Percentiles rank a stretch among this genome's conserved stretches.
Evolutionary conservation across 257 asterid species (phyloP).

Genomic region (Echium plantagineum): DNA sequence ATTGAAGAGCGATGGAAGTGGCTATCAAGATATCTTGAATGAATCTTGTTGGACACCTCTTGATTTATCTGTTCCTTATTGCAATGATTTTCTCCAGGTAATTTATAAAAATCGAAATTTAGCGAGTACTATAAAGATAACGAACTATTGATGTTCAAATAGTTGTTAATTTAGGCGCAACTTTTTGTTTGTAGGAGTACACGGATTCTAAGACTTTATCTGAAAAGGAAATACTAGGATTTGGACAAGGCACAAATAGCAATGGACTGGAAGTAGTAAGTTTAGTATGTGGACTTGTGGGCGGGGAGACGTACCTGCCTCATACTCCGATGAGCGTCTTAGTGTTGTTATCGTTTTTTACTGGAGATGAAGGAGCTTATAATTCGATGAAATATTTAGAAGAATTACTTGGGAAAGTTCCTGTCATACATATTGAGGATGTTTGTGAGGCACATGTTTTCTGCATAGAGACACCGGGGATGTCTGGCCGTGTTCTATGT

Average conservation of each 20-base stretch:
- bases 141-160: no score
- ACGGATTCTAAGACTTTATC: background rate
- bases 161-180: no score
- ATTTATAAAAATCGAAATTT: background rate
- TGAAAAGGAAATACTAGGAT: background rate
- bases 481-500: slow-evolving; percentile 20
- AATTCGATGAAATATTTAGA: slow-evolving; percentile 11
- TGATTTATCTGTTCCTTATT: slow-evolving; percentile 4
- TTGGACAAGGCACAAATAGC: background rate
- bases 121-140: no score
- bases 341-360: slow-evolving; percentile 15
- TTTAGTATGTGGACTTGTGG: slow-evolving; percentile 48
- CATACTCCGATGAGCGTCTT: slow-evolving; percentile 17
- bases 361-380: slow-evolving; percentile 9
- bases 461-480: slow-evolving; percentile 10
- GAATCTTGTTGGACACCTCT: slow-evolving; percentile 42
- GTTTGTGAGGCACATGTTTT: slow-evolving; percentile 26
- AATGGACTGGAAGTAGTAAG: slow-evolving; percentile 36
- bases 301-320: slow-evolving; percentile 35
- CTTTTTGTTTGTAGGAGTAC: background rate
- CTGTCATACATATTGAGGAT: slow-evolving; percentile 22
- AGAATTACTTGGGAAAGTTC: slow-evolving; percentile 20
- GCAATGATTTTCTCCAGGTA: slow-evolving; percentile 8
- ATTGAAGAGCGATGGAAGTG: slow-evolving; percentile 21
- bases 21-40: slow-evolving; percentile 26